Conservation (phyloP, 1,284 basidiomycete species). For the Moesziomyces parantarcticus region DNA sequence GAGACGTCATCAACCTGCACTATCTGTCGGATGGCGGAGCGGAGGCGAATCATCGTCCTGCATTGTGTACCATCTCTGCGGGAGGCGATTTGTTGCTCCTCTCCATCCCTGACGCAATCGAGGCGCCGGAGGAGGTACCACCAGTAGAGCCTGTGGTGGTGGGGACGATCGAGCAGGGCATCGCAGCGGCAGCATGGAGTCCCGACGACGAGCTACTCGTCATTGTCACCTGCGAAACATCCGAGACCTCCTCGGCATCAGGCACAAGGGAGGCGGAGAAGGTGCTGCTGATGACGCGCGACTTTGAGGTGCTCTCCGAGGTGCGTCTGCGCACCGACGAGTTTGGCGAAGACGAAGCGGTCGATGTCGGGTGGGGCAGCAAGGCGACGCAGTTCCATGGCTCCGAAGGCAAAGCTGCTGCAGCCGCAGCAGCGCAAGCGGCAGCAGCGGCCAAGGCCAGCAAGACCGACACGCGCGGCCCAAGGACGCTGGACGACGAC, state of each 20-base stretch:
- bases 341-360: slow-evolving; percentile 89
- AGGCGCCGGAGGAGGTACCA: slow-evolving; percentile 15
- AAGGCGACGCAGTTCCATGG: slow-evolving; percentile 98
- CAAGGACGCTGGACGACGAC: slow-evolving; percentile 76
- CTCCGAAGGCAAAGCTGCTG: slow-evolving; percentile 88
- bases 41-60: slow-evolving; percentile 47
- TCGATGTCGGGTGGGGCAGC: slow-evolving; percentile 97
- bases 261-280: slow-evolving; percentile 71
- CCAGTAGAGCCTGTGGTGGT: slow-evolving; percentile 51
- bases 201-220: slow-evolving; percentile 88
- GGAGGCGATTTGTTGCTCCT: slow-evolving; percentile 63
- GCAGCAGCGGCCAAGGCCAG: slow-evolving; percentile 66
- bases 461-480: slow-evolving; percentile 54
- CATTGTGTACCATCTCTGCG: slow-evolving; percentile 56
- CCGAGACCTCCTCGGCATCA: slow-evolving; percentile 18
- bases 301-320: slow-evolving; percentile 89
- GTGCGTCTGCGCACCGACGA: slow-evolving; percentile 77
- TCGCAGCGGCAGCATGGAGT: slow-evolving; percentile 85
- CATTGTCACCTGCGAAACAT: slow-evolving; percentile 69
- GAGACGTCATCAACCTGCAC: slow-evolving; percentile 50
- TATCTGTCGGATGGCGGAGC: slow-evolving; percentile 61
- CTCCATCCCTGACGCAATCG: slow-evolving; percentile 19
- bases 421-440: slow-evolving; percentile 72
- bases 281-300: slow-evolving; percentile 86
- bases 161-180: slow-evolving; percentile 85